These are phyloP conservation scores for Aechmea fasciata DNA, from an alignment of 176 grass and related monocot species.

Conservation along the genomic window DNA sequence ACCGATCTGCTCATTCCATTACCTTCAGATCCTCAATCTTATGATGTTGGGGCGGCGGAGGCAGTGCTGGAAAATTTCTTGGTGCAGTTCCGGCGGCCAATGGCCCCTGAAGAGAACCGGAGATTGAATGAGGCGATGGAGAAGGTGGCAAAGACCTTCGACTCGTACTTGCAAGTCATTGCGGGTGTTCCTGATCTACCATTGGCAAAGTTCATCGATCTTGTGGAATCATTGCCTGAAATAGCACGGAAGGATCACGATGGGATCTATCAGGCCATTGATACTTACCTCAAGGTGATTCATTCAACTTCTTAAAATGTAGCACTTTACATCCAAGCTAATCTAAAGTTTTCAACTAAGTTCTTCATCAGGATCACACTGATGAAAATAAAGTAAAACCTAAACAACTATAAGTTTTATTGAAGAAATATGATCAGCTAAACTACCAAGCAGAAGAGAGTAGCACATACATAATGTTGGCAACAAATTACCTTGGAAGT, in stretches of 20 bases:
- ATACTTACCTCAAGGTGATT: conserved; percentile 67
- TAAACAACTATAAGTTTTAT: too few species aligned
- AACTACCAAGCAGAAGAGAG: too few species aligned
- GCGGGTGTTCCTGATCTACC: conserved; percentile 36
- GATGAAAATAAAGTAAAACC: too few species aligned
- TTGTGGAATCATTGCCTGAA: conserved; percentile 60
- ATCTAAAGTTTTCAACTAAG: not conserved
- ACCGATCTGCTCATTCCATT: conserved; percentile 61
- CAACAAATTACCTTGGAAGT: too few species aligned
- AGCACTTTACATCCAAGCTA: not conserved
- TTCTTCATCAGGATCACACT: not conserved
- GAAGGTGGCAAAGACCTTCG: conserved; percentile 45
- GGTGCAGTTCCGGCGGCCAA: conserved; percentile 36
- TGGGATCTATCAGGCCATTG: conserved; percentile 70
- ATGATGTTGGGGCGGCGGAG: conserved; percentile 62
- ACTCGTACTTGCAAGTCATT: conserved; percentile 56
- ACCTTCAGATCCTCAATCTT: conserved; percentile 28
- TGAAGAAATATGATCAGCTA: too few species aligned
- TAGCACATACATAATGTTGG: not conserved
- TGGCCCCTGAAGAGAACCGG: conserved; percentile 27
- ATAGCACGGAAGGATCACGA: conserved; percentile 56
- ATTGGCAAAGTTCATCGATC: conserved; percentile 57
- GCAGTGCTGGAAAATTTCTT: conserved; percentile 68
- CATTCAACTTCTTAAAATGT: not conserved
- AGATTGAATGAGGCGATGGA: conserved; percentile 48